These are phyloP conservation scores for Penicillium fimorum DNA, from an alignment of 495 filamentous ascomycete species.

Conservation along the genomic window DNA sequence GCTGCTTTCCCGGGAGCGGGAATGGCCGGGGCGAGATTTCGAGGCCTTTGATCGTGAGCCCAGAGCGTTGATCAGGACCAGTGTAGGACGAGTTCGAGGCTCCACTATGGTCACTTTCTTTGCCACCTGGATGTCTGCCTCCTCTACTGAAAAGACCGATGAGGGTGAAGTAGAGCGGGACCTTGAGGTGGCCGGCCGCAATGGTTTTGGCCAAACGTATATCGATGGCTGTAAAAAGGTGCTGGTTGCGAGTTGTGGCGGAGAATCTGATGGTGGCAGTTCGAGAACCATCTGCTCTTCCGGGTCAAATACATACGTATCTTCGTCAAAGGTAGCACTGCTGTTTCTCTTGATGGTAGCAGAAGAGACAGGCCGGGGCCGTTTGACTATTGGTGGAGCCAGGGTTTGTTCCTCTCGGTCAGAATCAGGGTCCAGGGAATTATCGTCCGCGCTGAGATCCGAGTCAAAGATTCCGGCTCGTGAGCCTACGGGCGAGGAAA, in stretches of 20 bases:
- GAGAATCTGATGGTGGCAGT: slow-evolving; percentile 34
- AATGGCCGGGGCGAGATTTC: slow-evolving; percentile 6
- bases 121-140: slow-evolving; percentile 38
- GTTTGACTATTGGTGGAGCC: slow-evolving; percentile 25
- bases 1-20: slow-evolving; percentile 22
- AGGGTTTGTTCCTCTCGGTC: slow-evolving; percentile 29
- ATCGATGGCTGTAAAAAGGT: slow-evolving; percentile 36
- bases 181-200: slow-evolving; percentile 11
- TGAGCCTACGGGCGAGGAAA: slow-evolving; percentile 34
- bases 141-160: slow-evolving; percentile 36
- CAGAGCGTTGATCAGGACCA: slow-evolving; percentile 40
- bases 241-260: slow-evolving; percentile 34
- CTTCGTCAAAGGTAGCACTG: slow-evolving; percentile 33
- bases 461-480: slow-evolving; percentile 31
- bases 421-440: slow-evolving; percentile 28
- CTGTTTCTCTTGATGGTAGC: slow-evolving; percentile 46
- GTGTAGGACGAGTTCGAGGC: slow-evolving; percentile 34
- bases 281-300: slow-evolving; percentile 43
- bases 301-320: slow-evolving; percentile 37
- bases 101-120: slow-evolving; percentile 39
- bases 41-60: slow-evolving; percentile 20
- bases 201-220: slow-evolving; percentile 33
- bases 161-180: slow-evolving; percentile 34
- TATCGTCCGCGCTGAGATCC: slow-evolving; percentile 35
- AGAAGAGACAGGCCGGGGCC: slow-evolving; percentile 38